Evolutionary conservation across 108 stramenopile genomes (phyloP).

Genomic region (Chaetoceros muelleri): DNA sequence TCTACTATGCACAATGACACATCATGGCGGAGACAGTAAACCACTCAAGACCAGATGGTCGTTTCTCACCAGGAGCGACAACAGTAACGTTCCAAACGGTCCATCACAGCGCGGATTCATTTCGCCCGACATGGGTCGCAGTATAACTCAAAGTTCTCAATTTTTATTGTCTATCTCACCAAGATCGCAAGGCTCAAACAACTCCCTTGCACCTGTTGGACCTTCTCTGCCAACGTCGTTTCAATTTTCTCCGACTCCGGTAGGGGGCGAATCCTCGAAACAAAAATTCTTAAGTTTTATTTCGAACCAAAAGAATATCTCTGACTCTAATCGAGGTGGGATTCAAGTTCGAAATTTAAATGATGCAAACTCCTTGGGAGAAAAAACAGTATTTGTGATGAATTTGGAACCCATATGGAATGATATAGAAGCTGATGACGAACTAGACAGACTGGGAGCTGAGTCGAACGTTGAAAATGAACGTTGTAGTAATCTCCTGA

Average conservation of each 20-base stretch:
- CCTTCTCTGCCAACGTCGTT: slow-evolving; percentile 1
- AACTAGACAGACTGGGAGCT: neutral
- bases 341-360: neutral
- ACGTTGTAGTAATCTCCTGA: neutral
- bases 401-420: neutral
- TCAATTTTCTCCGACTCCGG: neutral
- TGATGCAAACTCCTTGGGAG: neutral
- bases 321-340: neutral
- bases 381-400: neutral
- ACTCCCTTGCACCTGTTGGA: neutral
- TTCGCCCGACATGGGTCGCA: too few relatives aligned
- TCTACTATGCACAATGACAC: too few relatives aligned
- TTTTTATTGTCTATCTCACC: neutral
- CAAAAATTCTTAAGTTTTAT: neutral
- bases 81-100: too few relatives aligned
- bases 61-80: too few relatives aligned
- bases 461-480: neutral
- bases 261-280: neutral
- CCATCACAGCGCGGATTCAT: too few relatives aligned
- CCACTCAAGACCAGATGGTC: too few relatives aligned
- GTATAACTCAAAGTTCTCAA: too few relatives aligned
- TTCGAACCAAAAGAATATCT: neutral
- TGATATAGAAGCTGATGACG: neutral
- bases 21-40: too few relatives aligned
- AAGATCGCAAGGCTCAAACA: neutral